Evolutionary conservation across 2,329 filamentous ascomycete species (phyloP), one percentile per base, ranked within the genome.

Genomic region (Clonostachys rosea): DNA sequence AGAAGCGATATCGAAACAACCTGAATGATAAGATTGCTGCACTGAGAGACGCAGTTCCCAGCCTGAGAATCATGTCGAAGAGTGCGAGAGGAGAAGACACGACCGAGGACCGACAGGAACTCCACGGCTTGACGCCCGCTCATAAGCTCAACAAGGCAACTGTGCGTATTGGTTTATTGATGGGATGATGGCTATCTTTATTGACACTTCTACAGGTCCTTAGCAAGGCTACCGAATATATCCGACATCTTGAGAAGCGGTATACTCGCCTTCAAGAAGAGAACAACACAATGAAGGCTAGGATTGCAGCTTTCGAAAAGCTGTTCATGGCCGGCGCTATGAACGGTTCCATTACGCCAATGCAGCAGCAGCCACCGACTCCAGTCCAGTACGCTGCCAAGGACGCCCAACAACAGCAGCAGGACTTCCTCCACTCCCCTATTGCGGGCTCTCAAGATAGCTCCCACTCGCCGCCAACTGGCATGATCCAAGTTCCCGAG

Each of bases 91-190:
- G 82, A 37, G 84, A 87, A 57, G 85, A 89, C 52, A 73, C 83
- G 0, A 83, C 81, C 1, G 84, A 85, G 50, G 89, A 92, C 55
- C 82, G 86, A 35, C 89, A 95, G 54, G 89, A 94, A 49, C 59
- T 69, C 34, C 75, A 87, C 14, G 90, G 90, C 45, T 72, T 94
- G 45, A 86, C 90, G 3, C 88, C 91, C 1, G 90, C 91, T 6
- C 91, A 95, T 70, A 97, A 97, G 66, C 74, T 96, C 30, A 97
- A 97, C 73, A 97, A 97, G 67, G 92, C 92, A n/a, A 96, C 91
- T 3, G 90, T 84, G 67, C 39, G 64, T 54, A 30, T 14, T 44
- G 40, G 10, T 37, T 8, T 45, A 7, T 11, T 46, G 20, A 34
- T 40, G 36, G 17, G 24, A 33, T 8, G 14, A 30, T 30, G 24